These are phyloP conservation scores for Termitomyces sp. DNA, from an alignment of 768 basidiomycete species.

Conservation along the genomic window DNA sequence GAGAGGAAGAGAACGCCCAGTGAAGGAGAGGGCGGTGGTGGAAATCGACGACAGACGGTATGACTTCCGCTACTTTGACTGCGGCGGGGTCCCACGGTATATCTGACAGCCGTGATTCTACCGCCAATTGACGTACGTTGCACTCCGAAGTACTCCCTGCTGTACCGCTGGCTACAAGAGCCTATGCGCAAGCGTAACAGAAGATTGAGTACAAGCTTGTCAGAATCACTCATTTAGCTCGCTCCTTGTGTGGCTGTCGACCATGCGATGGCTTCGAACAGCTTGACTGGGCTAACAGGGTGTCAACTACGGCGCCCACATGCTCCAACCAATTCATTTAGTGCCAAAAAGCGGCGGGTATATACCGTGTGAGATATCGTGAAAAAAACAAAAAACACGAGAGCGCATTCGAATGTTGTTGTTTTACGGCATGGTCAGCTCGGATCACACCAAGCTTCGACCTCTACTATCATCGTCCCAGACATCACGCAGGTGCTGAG, in stretches of 20 bases:
- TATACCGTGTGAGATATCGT: neutral
- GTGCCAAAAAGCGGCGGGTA: neutral
- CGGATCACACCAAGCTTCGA: neutral
- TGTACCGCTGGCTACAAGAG: neutral
- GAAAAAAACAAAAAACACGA: neutral
- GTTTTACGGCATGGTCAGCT: neutral
- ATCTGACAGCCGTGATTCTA: slow-evolving; percentile 6
- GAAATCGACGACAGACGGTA: neutral
- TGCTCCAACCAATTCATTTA: neutral
- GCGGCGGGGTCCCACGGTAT: slow-evolving; percentile 12
- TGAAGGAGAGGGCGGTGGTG: slow-evolving; percentile 9
- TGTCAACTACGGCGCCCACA: neutral
- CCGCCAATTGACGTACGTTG: slow-evolving; percentile 9
- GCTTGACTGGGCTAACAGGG: neutral
- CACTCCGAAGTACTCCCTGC: slow-evolving; percentile 5
- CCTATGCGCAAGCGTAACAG: slow-evolving; percentile 7
- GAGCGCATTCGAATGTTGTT: neutral
- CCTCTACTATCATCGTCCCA: neutral
- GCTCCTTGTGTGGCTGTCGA: neutral
- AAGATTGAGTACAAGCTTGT: neutral
- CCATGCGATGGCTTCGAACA: neutral
- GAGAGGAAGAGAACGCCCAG: slow-evolving; percentile 12
- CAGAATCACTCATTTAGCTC: neutral
- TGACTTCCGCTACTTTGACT: neutral
- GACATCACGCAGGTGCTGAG: neutral